Evolutionary conservation across 2,329 filamentous ascomycete genomes (phyloP), one percentile per base, ranked within the genome.

Genomic region (Fusarium mangiferae): DNA sequence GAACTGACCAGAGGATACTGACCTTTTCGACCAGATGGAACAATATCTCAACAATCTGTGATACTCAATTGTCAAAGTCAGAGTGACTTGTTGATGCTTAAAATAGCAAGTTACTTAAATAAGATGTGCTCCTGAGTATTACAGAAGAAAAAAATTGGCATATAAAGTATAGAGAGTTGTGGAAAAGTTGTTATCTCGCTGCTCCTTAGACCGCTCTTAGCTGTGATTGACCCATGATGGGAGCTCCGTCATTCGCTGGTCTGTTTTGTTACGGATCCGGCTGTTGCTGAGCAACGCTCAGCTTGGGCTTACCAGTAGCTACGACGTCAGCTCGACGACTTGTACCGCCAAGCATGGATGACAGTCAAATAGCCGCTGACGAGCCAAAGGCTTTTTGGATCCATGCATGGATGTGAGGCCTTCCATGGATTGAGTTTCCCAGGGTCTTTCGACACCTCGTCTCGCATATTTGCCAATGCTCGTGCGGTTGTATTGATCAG

Each of bases 271-370:
- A 75, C 68, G 66, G 66, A 69, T 45, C 49, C 22, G 46, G 35
- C 38, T 71, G 76, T 78, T 78, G 76, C 76, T 72, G 71, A 70
- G 76, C 76, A 78, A 78, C 76, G 48, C 42, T 38, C 41, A 62
- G 57, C 62, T 70, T 61, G 41, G 71, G 45, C 68, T 51, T 11
- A n/a, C n/a, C n/a, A n/a, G n/a, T n/a, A 59, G 22, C n/a, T 51
- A 49, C 62, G 58, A 68, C 68, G 63, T 64, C 62, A 72, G 44
- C 62, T 36, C 52, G 59, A 44, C 30, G 38, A 54, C 48, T 20
- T 41, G 38, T 38, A 28, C 24, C 22, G 22, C 44, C 18, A 33
- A 39, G 22, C 61, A 41, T 24, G 24, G 44, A 41, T 24, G 41
- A 45, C 39, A 38, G 33, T 36, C 44, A 51, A 57, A 57, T 67